Evolutionary conservation across 202 grass and related monocot species (phyloP), one percentile per base, ranked within the genome.

Genomic region (Setaria viridis): DNA sequence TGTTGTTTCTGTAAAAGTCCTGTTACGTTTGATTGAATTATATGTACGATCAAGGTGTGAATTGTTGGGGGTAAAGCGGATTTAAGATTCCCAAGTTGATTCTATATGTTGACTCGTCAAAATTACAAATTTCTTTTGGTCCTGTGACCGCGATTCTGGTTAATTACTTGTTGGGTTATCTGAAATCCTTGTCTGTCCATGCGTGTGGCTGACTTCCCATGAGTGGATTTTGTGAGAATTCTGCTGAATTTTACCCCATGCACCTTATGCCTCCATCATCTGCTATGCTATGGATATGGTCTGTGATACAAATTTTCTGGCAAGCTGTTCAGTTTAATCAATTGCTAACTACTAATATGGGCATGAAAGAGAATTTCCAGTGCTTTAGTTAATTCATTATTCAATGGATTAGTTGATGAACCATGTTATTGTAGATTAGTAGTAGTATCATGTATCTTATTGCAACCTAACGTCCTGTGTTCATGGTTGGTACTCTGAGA

Each of bases 41-140:
- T 60, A 17, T 45, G n/a, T n/a, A 65, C 11, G 19, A 65, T 48
- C 54, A 14, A 11, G 58, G 3, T 16, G 39, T 15, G 19, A 65
- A n/a, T 84, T 71, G 11, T 72, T 78, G 10, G 16, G 39, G 57
- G 7, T 67, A 73, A 51, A 48, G 69, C n/a, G 30, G 42, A 49
- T 72, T 50, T 32, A 46, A 16, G 46, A 50, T 45, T 42, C 19
- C 58, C 7, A 48, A 54, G 72, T 34, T 25, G 47, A 30, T 58
- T 66, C 19, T 66, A 49, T 9, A 0, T 20, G 25, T 70, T 60
- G 63, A 65, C 30, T 64, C 63, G 0, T 33, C 14, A 39, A 80
- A 41, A 29, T 16, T 56, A 3, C 78, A 78, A 20, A 6, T 56
- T 57, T 80, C 34, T 20, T 79, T 49, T 20, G 19, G 19, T 9